These are phyloP conservation scores for Fusarium sp. DNA, from an alignment of 2,329 filamentous ascomycete genomes.

Conservation along the genomic window DNA sequence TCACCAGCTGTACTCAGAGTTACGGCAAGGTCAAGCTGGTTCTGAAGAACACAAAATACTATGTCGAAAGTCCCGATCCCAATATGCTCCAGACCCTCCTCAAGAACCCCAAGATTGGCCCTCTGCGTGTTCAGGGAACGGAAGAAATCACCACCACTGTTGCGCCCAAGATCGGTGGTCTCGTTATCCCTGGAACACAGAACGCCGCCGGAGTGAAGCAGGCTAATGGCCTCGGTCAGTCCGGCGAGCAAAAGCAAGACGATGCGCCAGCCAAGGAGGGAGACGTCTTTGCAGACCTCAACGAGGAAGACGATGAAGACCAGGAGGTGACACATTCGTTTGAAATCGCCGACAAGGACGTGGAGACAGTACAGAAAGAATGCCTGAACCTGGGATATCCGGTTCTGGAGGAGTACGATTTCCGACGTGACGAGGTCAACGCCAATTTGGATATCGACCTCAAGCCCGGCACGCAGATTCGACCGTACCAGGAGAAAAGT, in stretches of 20 bases:
- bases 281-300: conserved; percentile 76
- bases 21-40: conserved; percentile 98
- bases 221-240: conserved; percentile 57
- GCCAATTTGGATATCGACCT: conserved; percentile 94
- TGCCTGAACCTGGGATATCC: conserved; percentile 89
- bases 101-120: conserved; percentile 83
- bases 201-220: conserved; percentile 90
- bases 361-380: conserved; percentile 88
- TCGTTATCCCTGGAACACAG: conserved; percentile 95
- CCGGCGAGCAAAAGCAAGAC: conserved; percentile 54
- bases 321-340: conserved; percentile 92
- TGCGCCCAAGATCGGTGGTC: conserved; percentile 85
- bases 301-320: conserved; percentile 89
- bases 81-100: conserved; percentile 87
- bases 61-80: conserved; percentile 90
- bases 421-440: conserved; percentile 89
- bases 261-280: conserved; percentile 67
- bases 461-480: conserved; percentile 87
- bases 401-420: conserved; percentile 96
- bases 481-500: conserved; percentile 96
- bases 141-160: conserved; percentile 81
- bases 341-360: conserved; percentile 83
- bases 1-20: conserved; percentile 81
- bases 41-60: conserved; percentile 93
- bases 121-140: conserved; percentile 77